Evolutionary conservation across 345 rosid species (phyloP).

Genomic region (Mangifera indica): DNA sequence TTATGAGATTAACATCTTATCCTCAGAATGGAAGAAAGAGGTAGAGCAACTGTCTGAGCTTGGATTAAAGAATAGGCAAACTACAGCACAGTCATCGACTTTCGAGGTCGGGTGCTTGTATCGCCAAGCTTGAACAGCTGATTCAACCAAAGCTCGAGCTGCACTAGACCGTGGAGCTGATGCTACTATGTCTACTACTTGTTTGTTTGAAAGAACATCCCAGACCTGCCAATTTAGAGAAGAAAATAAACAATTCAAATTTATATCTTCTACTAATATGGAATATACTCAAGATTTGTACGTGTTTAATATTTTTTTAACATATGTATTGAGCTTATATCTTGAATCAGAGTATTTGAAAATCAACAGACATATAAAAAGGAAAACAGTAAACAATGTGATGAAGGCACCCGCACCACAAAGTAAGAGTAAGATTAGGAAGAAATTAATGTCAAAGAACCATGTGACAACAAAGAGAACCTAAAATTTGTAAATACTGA

Average conservation of each 20-base stretch:
- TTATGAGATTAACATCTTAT: neutral
- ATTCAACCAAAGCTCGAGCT: conserved; percentile 75
- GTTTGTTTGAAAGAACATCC: conserved; percentile 93
- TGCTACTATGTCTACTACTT: conserved; percentile 76
- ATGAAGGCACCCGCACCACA: no score
- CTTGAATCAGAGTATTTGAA: neutral
- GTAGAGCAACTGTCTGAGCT: conserved; percentile 34
- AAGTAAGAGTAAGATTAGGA: no score
- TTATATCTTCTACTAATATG: neutral
- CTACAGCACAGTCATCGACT: conserved; percentile 94
- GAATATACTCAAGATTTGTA: neutral
- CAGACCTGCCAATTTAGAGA: conserved; percentile 51
- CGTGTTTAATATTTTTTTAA: neutral
- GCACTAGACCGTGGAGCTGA: conserved; percentile 70
- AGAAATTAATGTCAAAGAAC: no score
- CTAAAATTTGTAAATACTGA: no score
- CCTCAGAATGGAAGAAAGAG: conserved; percentile 21
- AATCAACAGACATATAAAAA: neutral
- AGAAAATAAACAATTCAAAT: neutral
- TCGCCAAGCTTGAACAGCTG: conserved; percentile 90
- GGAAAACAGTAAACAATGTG: neutral
- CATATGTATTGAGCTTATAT: neutral
- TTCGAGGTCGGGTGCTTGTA: conserved; percentile 87
- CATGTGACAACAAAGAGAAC: no score
- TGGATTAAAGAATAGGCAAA: conserved; percentile 80